These are phyloP conservation scores for Chrysophaeum taylorii DNA, from an alignment of 352 stramenopile genomes.

Conservation along the genomic window DNA sequence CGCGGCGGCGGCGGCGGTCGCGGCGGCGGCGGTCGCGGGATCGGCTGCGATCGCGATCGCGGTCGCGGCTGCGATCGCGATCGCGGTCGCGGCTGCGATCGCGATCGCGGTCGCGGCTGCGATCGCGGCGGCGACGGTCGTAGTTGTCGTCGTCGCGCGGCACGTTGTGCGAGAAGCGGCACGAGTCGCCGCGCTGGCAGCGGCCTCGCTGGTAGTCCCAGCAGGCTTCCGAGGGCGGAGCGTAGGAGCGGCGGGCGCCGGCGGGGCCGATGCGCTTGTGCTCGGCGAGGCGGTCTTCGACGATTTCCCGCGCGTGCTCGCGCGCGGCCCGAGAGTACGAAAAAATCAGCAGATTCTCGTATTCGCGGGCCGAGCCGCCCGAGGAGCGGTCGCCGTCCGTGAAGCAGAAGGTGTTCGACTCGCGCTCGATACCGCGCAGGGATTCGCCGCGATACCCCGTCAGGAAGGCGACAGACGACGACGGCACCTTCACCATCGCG, in stretches of 20 bases:
- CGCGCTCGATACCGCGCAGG: neutral
- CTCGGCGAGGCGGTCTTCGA: neutral
- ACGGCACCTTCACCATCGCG: neutral
- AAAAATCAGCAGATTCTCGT: constrained; percentile 10
- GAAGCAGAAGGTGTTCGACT: neutral
- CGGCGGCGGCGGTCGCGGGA: neutral
- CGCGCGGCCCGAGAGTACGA: neutral
- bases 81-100: neutral
- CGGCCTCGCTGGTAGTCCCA: neutral
- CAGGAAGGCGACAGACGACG: constrained; percentile 1
- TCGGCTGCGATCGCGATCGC: neutral
- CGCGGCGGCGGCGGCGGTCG: neutral
- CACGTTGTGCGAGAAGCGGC: neutral
- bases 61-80: neutral
- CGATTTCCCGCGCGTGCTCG: constrained; percentile 6
- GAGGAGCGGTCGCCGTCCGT: neutral
- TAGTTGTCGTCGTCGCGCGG: neutral
- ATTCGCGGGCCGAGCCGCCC: neutral
- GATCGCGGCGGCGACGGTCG: neutral
- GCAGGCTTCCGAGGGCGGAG: no score
- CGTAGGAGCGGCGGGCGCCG: no score
- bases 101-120: neutral
- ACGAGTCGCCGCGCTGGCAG: neutral
- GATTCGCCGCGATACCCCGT: neutral
- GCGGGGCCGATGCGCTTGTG: constrained; percentile 4